phyloP scores from a whole-genome alignment of 768 basidiomycete species.

The Coprinellus micaceus region DNA sequence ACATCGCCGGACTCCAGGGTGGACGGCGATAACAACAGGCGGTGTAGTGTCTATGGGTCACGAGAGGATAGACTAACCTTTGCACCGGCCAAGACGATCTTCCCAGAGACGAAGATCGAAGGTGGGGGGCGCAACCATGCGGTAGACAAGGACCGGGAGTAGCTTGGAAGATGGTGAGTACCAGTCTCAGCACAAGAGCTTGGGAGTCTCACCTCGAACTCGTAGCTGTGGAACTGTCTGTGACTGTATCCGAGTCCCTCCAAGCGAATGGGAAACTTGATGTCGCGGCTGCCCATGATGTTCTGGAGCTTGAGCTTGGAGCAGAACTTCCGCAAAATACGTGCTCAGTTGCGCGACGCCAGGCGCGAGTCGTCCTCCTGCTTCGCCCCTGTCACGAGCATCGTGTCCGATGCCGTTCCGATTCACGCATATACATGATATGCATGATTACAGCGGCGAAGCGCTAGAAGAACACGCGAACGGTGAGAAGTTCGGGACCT shows the following conservation, averaged over 20 bases:
- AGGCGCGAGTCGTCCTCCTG: conserved; percentile 96
- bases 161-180: conserved; percentile 45
- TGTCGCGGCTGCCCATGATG: conserved; percentile 96
- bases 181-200: not conserved
- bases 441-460: conserved; percentile 99
- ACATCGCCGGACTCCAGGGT: conserved; percentile 13
- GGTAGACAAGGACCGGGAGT: conserved; percentile 99
- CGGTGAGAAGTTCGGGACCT: conserved; percentile 59
- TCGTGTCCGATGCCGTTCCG: conserved; percentile 99
- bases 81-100: conserved; percentile 97
- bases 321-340: conserved; percentile 98
- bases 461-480: conserved; percentile 69
- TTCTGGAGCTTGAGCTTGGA: conserved; percentile 99
- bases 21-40: conserved; percentile 8
- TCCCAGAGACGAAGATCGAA: conserved; percentile 97
- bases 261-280: conserved; percentile 96
- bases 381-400: conserved; percentile 99
- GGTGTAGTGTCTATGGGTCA: conserved; percentile 17
- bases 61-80: conserved; percentile 62
- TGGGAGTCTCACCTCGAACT: conserved; percentile 74
- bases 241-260: conserved; percentile 97
- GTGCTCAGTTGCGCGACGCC: conserved; percentile 97
- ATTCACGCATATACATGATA: conserved; percentile 99
- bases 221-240: conserved; percentile 97
- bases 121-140: conserved; percentile 98